Percentiles rank a stretch among this genome's conserved stretches.
phyloP scores from a whole-genome alignment of 257 asterid genomes.

The Solanum clarkiae region DNA sequence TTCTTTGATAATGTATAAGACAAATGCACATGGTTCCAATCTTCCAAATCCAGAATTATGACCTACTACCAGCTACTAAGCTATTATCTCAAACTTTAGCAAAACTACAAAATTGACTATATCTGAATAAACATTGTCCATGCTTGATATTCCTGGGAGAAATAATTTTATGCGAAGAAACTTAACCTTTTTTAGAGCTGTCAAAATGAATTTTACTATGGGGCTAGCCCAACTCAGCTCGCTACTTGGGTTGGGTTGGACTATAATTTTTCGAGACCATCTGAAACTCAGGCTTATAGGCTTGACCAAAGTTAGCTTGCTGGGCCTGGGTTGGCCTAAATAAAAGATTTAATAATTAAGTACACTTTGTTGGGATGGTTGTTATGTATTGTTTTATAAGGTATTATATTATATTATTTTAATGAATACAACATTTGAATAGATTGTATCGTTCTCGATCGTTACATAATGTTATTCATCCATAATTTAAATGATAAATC shows the following conservation, averaged over 20 bases:
- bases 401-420: no score
- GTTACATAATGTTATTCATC: no score
- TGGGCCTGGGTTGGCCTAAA: background rate
- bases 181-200: background rate
- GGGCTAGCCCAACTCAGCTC: background rate
- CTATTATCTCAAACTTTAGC: background rate
- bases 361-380: no score
- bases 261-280: background rate
- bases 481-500: no score
- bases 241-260: background rate
- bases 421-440: no score
- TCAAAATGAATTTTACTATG: background rate
- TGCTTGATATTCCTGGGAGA: background rate
- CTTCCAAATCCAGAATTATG: background rate
- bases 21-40: constrained; percentile 10
- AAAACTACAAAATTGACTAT: background rate
- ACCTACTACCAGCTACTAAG: background rate
- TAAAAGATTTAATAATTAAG: no score
- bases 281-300: background rate
- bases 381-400: no score
- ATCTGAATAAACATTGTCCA: background rate
- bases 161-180: background rate
- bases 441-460: no score
- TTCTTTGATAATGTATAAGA: background rate
- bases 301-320: background rate